Percentiles rank a stretch among this genome's conserved stretches.
Conservation (phyloP, 2,329 filamentous ascomycete species). For the Cercospora berteroae region DNA sequence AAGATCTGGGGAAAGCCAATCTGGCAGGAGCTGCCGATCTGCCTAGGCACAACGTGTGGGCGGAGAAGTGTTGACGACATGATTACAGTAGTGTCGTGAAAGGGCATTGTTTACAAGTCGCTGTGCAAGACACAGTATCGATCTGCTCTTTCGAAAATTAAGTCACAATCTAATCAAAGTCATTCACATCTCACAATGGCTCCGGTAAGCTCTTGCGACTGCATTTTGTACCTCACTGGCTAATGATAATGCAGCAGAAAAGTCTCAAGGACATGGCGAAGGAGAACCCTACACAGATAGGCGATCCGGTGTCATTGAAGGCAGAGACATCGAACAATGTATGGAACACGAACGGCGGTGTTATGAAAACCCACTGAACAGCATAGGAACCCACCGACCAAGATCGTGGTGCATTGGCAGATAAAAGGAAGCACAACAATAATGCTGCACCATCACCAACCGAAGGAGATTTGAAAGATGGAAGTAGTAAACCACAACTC, state of each 20-base stretch:
- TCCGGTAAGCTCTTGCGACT: not conserved
- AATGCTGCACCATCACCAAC: conserved; percentile 9
- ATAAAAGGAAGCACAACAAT: conserved; percentile 16
- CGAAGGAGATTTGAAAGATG: conserved; percentile 5
- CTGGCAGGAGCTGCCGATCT: conserved; percentile 10
- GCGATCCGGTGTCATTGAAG: conserved; percentile 39
- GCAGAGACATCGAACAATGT: conserved; percentile 37
- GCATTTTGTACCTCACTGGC: not conserved
- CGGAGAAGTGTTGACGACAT: conserved; percentile 26
- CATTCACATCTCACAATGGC: not conserved
- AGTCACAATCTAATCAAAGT: not conserved
- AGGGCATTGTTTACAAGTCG: conserved; percentile 8
- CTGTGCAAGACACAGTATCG: not conserved
- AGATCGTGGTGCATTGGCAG: conserved; percentile 35
- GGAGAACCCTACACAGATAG: conserved; percentile 35
- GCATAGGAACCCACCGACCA: conserved; percentile 33
- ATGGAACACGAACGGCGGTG: not conserved
- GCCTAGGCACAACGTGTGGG: conserved; percentile 5
- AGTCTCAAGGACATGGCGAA: conserved; percentile 29
- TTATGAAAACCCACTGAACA: not conserved
- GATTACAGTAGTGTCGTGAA: conserved; percentile 13
- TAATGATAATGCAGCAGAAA: conserved; percentile 16
- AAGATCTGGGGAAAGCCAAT: conserved; percentile 14
- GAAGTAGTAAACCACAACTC: not conserved
- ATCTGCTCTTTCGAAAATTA: not conserved